Percentiles rank a stretch among this genome's conserved stretches.
Conservation (phyloP, 495 filamentous ascomycete genomes). For the Copromyces sp. region DNA sequence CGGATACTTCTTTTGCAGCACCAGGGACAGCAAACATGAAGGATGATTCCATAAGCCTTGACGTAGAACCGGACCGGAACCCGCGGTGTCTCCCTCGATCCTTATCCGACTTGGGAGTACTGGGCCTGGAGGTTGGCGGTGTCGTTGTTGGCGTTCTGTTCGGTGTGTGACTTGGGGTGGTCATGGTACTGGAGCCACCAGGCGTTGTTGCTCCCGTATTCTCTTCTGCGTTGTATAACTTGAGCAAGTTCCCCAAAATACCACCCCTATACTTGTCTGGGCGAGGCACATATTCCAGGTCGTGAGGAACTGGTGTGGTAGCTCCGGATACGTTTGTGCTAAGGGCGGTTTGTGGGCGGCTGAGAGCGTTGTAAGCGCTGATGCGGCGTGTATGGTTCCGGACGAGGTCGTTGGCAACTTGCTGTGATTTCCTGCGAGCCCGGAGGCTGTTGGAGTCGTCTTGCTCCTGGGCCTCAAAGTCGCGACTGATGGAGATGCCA, state of each 20-base stretch:
- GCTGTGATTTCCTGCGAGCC: slow-evolving; percentile 9
- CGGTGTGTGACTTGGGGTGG: slow-evolving; percentile 15
- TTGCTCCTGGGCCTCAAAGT: slow-evolving; percentile 3
- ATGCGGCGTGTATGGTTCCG: slow-evolving; percentile 13
- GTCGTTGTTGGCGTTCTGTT: slow-evolving; percentile 21
- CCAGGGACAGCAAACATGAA: slow-evolving; percentile 28
- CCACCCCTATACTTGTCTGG: slow-evolving; percentile 66
- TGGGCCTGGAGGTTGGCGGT: slow-evolving; percentile 37
- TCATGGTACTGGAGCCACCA: slow-evolving; percentile 18
- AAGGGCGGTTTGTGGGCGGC: background rate
- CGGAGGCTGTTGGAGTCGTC: slow-evolving; percentile 2
- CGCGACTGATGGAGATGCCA: background rate
- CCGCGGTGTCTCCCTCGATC: slow-evolving; percentile 54
- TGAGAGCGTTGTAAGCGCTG: slow-evolving; percentile 8
- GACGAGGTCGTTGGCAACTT: slow-evolving; percentile 17
- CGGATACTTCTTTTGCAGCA: slow-evolving; percentile 16
- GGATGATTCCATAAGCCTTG: slow-evolving; percentile 49
- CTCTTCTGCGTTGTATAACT: slow-evolving; percentile 49
- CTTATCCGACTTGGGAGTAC: slow-evolving; percentile 40
- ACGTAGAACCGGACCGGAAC: slow-evolving; percentile 22
- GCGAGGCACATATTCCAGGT: slow-evolving; percentile 52
- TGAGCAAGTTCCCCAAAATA: slow-evolving; percentile 67
- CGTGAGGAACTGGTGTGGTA: slow-evolving; percentile 31
- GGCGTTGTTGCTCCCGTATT: background rate
- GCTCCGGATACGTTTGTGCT: slow-evolving; percentile 11